Evolutionary conservation across 305 asterid species (phyloP), one percentile per base, ranked within the genome.

Genomic region (Fraxinus sp.): DNA sequence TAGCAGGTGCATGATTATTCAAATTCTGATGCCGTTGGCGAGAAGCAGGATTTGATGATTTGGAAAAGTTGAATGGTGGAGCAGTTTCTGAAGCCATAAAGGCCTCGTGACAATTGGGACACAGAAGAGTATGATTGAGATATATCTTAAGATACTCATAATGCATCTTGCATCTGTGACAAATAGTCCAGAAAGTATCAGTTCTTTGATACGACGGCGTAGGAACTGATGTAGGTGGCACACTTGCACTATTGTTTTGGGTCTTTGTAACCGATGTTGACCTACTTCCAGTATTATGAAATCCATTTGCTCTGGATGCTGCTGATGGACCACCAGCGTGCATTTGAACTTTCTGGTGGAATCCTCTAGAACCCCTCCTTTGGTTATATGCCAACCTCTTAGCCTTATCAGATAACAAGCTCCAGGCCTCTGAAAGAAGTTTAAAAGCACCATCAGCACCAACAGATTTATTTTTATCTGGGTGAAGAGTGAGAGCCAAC

Each of bases 151-250:
- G 92, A 86, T 92, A 93, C 82, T 93, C 97, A 68, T 89, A 95
- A 80, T 93, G 94, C 90, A 91, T 90, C 90, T 85, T 93, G 90
- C 98, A 95, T 30, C 89, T 84, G 79, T 87, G 90, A 89, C 98
- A 95, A 73, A 92, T 81, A 41, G 96, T 95, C 98, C 98, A 95
- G 80, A 94, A 94, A 75, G 97, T 95, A 82, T 92, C 96, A 37
- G 46, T 84, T 86, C 89, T 81, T 83, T 80, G 86, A 80, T 70
- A 2, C 72, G 91, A 24, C 35, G 90, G 90, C 24, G 89, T 78
- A 41, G 85, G 89, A 82, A 82, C 80, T 26, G 95, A 79, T 20
- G 82, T 41, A 59, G 88, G 77, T 26, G 86, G 83, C 33, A 46
- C 68, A 76, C 84, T 83, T 22, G 86, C 57, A 74, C 57, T 33